Conservation (phyloP, 192 early-diverging fungal species). For the Pilaira anomala region DNA sequence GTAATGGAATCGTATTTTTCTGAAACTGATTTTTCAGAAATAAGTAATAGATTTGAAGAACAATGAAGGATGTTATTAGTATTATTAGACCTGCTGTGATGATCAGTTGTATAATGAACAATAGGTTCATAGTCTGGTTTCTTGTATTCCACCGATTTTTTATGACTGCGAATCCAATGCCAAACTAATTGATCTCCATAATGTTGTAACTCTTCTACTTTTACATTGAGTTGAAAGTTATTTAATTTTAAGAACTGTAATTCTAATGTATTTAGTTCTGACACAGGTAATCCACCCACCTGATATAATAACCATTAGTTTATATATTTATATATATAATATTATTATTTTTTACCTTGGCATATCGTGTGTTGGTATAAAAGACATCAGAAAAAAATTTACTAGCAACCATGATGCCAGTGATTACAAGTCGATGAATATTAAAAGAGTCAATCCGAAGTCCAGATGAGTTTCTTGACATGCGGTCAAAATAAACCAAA, state of each 20-base stretch:
- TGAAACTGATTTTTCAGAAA: slow-evolving; percentile 5
- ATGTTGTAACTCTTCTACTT: slow-evolving; percentile 78
- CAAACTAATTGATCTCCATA: slow-evolving; percentile 72
- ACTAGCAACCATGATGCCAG: slow-evolving; percentile 79
- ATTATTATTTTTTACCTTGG: slow-evolving; percentile 44
- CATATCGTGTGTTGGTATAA: slow-evolving; percentile 87
- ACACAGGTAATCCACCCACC: slow-evolving; percentile 87
- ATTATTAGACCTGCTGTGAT: not conserved
- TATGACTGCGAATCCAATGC: slow-evolving; percentile 42
- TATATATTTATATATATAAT: not conserved
- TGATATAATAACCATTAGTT: slow-evolving; percentile 14
- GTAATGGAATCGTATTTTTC: slow-evolving; percentile 10
- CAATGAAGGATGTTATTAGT: not conserved
- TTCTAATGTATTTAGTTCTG: slow-evolving; percentile 88
- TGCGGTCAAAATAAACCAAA: slow-evolving; percentile 84
- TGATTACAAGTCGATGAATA: slow-evolving; percentile 86
- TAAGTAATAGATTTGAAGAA: slow-evolving; percentile 7
- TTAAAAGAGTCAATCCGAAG: slow-evolving; percentile 67
- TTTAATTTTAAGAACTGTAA: slow-evolving; percentile 82
- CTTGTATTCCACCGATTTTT: not conserved
- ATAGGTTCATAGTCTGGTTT: slow-evolving; percentile 13
- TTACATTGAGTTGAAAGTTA: slow-evolving; percentile 78
- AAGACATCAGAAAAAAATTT: slow-evolving; percentile 94
- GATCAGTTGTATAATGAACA: slow-evolving; percentile 6
- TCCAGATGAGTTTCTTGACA: slow-evolving; percentile 55